These are phyloP conservation scores for Coemansia asiatica DNA, from an alignment of 192 early-diverging fungal genomes.

Conservation along the genomic window DNA sequence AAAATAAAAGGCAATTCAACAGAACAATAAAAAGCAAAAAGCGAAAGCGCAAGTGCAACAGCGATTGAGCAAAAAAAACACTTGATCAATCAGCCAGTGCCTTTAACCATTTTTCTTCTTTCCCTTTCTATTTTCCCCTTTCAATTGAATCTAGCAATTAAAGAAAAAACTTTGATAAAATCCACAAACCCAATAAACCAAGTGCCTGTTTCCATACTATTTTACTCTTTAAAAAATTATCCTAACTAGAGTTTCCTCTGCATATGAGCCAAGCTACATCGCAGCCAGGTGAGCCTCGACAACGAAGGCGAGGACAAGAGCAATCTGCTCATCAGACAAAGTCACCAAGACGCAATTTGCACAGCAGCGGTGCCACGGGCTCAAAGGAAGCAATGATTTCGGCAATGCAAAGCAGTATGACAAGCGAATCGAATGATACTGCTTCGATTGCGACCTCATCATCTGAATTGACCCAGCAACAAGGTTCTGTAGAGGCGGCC, in stretches of 20 bases:
- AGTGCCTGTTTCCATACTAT: too few relatives aligned
- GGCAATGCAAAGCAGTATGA: neutral
- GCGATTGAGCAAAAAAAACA: neutral
- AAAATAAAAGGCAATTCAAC: neutral
- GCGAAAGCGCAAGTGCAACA: neutral
- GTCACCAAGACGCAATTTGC: constrained; percentile 13
- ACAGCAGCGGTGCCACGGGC: neutral
- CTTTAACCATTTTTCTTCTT: neutral
- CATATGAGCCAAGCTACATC: constrained; percentile 19
- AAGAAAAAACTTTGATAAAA: neutral
- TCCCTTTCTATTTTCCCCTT: neutral
- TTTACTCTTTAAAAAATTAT: neutral
- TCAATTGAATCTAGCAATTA: neutral
- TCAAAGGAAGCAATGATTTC: constrained; percentile 2
- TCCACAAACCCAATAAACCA: neutral
- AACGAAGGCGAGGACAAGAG: constrained; percentile 23
- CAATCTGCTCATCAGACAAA: constrained; percentile 10
- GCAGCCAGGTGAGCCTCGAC: constrained; percentile 15
- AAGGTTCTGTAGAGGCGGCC: neutral
- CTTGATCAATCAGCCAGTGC: neutral
- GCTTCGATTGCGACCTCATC: neutral
- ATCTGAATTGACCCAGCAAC: constrained; percentile 13
- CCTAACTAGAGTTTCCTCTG: neutral
- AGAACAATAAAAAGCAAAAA: neutral
- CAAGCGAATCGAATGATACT: neutral